These are phyloP conservation scores for Zygnema circumcarinatum DNA, from an alignment of 139 green algal species.

Conservation along the genomic window DNA sequence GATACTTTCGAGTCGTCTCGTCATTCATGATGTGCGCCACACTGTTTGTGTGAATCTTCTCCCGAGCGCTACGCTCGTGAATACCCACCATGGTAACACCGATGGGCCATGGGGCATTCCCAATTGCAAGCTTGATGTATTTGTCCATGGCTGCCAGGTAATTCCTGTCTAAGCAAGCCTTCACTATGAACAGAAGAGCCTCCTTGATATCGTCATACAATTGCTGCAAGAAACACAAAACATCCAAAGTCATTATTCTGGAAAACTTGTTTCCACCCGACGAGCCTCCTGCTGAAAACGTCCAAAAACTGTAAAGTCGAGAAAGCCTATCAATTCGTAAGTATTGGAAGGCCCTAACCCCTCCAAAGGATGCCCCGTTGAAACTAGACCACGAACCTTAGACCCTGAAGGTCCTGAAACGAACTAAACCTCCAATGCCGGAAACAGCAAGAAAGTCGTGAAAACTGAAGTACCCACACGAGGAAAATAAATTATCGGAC, in stretches of 20 bases:
- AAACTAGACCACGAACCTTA: too few relatives aligned
- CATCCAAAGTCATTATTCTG: background rate
- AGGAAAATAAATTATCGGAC: too few relatives aligned
- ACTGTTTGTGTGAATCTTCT: constrained; percentile 90
- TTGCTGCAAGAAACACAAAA: constrained; percentile 43
- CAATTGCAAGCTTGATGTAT: constrained; percentile 94
- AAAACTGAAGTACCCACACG: too few relatives aligned
- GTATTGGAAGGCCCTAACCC: too few relatives aligned
- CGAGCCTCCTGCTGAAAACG: background rate
- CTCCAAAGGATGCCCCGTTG: too few relatives aligned
- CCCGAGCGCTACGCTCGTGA: constrained; percentile 91
- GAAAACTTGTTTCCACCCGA: background rate
- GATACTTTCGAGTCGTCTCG: constrained; percentile 94
- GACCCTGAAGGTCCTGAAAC: too few relatives aligned
- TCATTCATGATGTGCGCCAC: constrained; percentile 99
- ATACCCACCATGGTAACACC: constrained; percentile 91
- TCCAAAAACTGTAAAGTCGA: too few relatives aligned
- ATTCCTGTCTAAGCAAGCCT: constrained; percentile 83
- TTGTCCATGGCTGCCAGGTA: constrained; percentile 94
- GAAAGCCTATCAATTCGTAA: too few relatives aligned
- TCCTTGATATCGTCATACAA: constrained; percentile 75
- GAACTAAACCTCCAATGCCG: too few relatives aligned
- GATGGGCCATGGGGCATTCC: constrained; percentile 97
- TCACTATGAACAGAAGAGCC: constrained; percentile 63
- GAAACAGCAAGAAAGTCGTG: too few relatives aligned